Conservation (phyloP, 163 green algal species). For the Volvox carteri region DNA sequence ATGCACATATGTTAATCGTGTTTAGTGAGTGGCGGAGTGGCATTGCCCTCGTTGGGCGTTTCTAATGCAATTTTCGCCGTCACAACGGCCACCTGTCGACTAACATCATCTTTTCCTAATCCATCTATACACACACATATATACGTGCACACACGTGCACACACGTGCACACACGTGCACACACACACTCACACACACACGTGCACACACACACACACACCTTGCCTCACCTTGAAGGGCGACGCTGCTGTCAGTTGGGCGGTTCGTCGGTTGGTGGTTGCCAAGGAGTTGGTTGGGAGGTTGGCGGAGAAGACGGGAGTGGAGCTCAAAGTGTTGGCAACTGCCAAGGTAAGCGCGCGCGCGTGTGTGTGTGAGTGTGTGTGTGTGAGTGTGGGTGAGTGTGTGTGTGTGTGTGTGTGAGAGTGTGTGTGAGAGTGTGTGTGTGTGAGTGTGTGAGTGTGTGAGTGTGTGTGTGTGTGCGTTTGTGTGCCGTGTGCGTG, state of each 20-base stretch:
- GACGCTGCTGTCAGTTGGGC: constrained; percentile 60
- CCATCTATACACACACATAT: background rate
- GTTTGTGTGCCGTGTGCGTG: too few relatives aligned
- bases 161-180: background rate
- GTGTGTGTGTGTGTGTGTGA: background rate
- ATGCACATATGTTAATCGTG: too few relatives aligned
- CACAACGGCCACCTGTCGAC: too few relatives aligned
- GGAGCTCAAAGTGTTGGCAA: constrained; percentile 62
- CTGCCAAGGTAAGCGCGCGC: constrained; percentile 14
- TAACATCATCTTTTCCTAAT: background rate
- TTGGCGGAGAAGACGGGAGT: constrained; percentile 86
- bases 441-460: too few relatives aligned
- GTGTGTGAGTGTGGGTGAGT: background rate
- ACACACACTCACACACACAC: background rate
- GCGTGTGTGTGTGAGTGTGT: background rate
- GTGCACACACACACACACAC: background rate
- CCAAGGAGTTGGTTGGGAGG: constrained; percentile 67
- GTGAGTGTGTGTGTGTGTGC: background rate
- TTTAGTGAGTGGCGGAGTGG: too few relatives aligned
- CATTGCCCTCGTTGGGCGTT: too few relatives aligned
- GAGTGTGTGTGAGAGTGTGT: too few relatives aligned
- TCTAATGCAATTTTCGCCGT: too few relatives aligned
- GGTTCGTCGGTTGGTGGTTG: constrained; percentile 67
- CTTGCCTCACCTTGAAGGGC: too few relatives aligned
- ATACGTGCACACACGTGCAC: background rate